These are phyloP conservation scores for Jatropha curcas DNA, from an alignment of 345 rosid genomes.

Conservation along the genomic window DNA sequence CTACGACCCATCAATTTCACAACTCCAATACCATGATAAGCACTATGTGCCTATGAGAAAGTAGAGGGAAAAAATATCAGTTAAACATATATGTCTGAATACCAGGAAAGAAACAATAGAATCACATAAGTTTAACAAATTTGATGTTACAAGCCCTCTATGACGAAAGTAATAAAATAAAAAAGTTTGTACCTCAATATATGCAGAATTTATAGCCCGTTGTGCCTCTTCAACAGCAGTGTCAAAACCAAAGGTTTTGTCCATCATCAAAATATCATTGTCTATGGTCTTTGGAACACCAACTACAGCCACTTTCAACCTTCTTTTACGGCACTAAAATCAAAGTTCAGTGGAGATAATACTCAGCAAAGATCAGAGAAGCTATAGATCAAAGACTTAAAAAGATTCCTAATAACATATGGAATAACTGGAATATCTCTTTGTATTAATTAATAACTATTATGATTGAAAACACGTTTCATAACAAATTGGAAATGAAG, in stretches of 20 bases:
- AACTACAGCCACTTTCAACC: constrained; percentile 78
- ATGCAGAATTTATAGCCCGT: constrained; percentile 95
- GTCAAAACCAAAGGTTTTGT: constrained; percentile 96
- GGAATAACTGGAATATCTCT: not conserved
- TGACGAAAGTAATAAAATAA: constrained; percentile 1
- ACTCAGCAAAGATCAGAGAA: constrained; percentile 7
- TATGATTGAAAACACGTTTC: not conserved
- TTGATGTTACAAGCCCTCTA: not conserved
- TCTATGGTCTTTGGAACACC: constrained; percentile 99
- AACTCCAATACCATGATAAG: constrained; percentile 90
- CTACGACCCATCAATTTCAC: constrained; percentile 99
- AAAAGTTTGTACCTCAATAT: constrained; percentile 76
- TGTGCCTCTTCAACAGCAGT: constrained; percentile 99
- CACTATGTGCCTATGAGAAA: constrained; percentile 78
- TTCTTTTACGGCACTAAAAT: constrained; percentile 74
- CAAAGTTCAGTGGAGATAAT: constrained; percentile 1
- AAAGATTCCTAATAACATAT: not conserved
- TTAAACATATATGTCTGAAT: not conserved
- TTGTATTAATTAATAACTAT: not conserved
- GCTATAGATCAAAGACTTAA: not conserved
- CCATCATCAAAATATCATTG: constrained; percentile 94
- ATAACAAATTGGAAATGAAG: not conserved
- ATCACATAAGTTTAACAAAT: constrained; percentile 8
- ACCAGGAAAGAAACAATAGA: constrained; percentile 16
- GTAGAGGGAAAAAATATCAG: constrained; percentile 7